Base-by-base conservation (phyloP, 495 filamentous ascomycete genomes). In the Aspergillus sclerotiicarbonarius region DNA sequence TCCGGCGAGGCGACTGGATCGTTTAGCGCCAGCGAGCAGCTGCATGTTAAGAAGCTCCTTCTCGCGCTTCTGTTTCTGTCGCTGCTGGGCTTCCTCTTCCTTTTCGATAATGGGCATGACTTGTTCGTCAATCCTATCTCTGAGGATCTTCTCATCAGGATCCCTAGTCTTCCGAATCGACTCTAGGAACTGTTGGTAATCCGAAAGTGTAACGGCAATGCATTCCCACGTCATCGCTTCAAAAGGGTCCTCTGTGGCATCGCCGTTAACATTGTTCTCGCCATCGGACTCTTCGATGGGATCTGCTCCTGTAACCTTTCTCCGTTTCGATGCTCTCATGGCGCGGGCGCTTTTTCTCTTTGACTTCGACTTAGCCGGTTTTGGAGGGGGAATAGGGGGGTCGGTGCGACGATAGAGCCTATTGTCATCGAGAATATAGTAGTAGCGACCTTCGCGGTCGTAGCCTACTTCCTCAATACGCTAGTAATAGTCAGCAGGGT, bases 381-480 rank as follows among this genome's bases (percentile, higher is more conserved):
- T 74, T 6, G 81, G 77, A 4, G 82, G 78, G 15, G 86, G 82
- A 4, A 83, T 77, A 3, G 81, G 76, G 53, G 81, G 83, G 39
- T 92, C 89, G 45, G 89, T 90, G 54, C 85, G 84, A 53, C 91
- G 88, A 71, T 98, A 98, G 29, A 98, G 77, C 48, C 93, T 84
- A 60, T 96, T 94, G 75, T 98, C 94, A 59, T 98, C 93, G 7
- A 98, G 82, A 12, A 96, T 87, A 63, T 90, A 94, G 70, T 96
- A 96, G 18, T 81, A 85, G 20, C 90, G 88, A 59, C 91, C 91
- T 45, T 96, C 76, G 18, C 80, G 76, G 72, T 98, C 94, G 80
- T 87, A 96, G 9, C 94, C 94, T 58, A 90, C 83, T 19, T 92
- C 89, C 62, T 98, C 92, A 56, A 98, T 90, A 64, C 94, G 88